Evolutionary conservation across 2,329 filamentous ascomycete species (phyloP).

Genomic region (Pseudocercospora musae): DNA sequence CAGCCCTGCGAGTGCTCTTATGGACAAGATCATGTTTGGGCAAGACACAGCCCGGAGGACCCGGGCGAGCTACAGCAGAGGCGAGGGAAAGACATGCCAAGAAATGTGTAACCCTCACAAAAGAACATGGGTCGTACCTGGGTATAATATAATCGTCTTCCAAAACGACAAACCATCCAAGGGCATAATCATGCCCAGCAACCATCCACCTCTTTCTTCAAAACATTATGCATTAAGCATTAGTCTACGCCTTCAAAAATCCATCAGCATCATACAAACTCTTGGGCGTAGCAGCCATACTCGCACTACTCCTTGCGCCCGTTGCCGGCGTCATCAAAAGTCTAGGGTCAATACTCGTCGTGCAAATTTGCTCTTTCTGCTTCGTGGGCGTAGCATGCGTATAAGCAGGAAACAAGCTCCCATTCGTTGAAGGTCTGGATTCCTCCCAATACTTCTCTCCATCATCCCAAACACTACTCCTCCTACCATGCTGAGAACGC

Average conservation of each 20-base stretch:
- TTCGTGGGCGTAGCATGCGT: background rate
- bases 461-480: slow-evolving; percentile 39
- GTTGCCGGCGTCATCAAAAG: slow-evolving; percentile 18
- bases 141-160: background rate
- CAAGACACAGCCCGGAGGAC: too few relatives aligned
- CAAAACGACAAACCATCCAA: background rate
- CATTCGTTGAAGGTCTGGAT: background rate
- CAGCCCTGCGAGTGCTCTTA: background rate
- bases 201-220: background rate
- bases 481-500: background rate
- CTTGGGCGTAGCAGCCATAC: slow-evolving; percentile 37
- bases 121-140: background rate
- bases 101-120: background rate
- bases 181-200: background rate
- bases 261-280: slow-evolving; percentile 48
- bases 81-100: background rate
- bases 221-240: background rate
- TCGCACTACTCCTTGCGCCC: background rate
- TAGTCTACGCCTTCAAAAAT: slow-evolving; percentile 31
- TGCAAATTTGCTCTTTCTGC: background rate
- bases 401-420: background rate
- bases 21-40: too few relatives aligned
- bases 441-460: slow-evolving; percentile 33
- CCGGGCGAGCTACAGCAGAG: background rate
- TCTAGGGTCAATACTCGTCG: slow-evolving; percentile 9